Base-by-base conservation (phyloP, 139 green algal species). In the Axilococcus clingmanii region DNA sequence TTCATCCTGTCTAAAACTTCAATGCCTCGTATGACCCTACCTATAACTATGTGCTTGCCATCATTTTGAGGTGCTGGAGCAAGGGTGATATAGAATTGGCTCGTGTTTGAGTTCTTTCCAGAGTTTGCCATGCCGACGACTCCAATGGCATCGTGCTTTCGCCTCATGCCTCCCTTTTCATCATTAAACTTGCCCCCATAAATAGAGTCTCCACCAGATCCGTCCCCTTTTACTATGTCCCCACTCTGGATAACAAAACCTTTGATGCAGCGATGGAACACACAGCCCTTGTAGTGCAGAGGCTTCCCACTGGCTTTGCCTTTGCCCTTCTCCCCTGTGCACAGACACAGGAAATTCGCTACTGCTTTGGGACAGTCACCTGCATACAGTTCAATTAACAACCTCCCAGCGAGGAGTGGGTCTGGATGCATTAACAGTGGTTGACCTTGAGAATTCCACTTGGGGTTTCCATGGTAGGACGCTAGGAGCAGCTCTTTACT, bases 11-110 rank as follows among this genome's bases (percentile, higher is more conserved):
- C n/a, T n/a, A n/a, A n/a, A n/a, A n/a, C n/a, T n/a, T n/a, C n/a
- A n/a, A n/a, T n/a, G n/a, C n/a, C n/a, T n/a, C n/a, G n/a, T n/a
- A 86, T 45, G 9, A 93, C 81, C n/a, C 56, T 48, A 6, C 84
- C 84, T 31, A 92, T 75, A n/a, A 93, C 78, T 3, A 92, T 79
- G 56, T 94, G 86, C 69, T 94, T 93, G 25, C 71, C 80, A 44
- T 94, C 76, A 28, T 79, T 81, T 51, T 84, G 59, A 1, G 75
- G 75, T 4, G 72, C 69, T 14, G 75, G 19, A 4, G 33, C 77
- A 8, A 94, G 55, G 8, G 82, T 88, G 54, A 95, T 72, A 59
- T 82, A 95, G 49, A 95, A 95, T 62, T 92, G 83, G 5, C 32
- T 59, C 12, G 70, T 85, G 71, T 94, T 94, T 40, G 51, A 80